Base-by-base conservation (phyloP, 2,329 filamentous ascomycete species). In the Escovopsis sp. region DNA sequence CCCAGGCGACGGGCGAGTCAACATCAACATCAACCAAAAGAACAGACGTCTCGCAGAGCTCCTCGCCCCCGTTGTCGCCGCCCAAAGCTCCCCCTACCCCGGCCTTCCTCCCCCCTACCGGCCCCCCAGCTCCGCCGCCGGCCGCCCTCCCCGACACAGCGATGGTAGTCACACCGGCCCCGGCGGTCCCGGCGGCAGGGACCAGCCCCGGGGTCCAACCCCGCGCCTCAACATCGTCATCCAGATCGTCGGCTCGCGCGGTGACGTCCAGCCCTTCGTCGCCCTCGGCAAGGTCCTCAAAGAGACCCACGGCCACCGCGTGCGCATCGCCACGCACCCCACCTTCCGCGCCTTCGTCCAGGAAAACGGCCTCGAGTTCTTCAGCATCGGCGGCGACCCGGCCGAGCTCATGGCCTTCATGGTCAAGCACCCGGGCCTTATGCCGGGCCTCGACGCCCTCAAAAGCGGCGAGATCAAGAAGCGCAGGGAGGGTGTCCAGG, bases 381-480 rank as follows among this genome's bases (percentile, higher is more conserved):
- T 80, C 54, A 70, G 60, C 41, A 80, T 85, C 35, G 79, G 79
- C n/a, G 80, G 79, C 3, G 78, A 86, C 50, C 80, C 80, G 2
- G 69, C 75, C 2, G 71, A 81, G 47, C 62, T 85, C 30, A 86
- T 85, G 80, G 82, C 84, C 3, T 92, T 88, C 48, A 92, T 92
- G 84, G 84, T 90, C 31, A 87, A 87, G 55, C 81, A 90, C 45
- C 83, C 85, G 0, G 82, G 84, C 0, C 62, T 93, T 23, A 84
- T 92, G 77, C 85, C 85, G 2, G 79, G 79, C 1, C 72, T 88
- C 39, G 78, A 87, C 33, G 76, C 80, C 1, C 57, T 92, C 33
- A 76, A 75, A 40, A 80, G 70, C 43, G 84, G 84, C 7, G 84
- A 90, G 50, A 72, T 93, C 34, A 76, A 71, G 29, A 79, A 77